Base-by-base conservation (phyloP, 208 protist species). In the Leishmania tropica region DNA sequence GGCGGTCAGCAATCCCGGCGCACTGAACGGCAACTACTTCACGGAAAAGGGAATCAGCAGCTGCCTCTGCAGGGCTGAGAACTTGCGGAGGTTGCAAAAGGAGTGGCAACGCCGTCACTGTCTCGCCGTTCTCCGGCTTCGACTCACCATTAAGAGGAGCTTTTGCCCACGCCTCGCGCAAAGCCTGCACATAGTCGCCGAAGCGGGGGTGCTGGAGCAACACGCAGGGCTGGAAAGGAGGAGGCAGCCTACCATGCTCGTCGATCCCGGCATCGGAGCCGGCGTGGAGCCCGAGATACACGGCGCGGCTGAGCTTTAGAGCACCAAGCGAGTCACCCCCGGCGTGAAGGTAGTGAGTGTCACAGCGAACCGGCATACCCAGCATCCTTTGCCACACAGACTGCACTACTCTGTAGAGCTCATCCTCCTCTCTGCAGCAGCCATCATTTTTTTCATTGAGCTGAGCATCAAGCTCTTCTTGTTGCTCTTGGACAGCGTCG, bases 251-350 rank as follows among this genome's bases (percentile, higher is more conserved):
- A 24, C 91, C 91, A 74, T 83, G 78, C 64, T 78, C 76, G 60
- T 94, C 91, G 53, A 94, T 91, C 15, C 76, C 83, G n/a, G 56
- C 81, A 67, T 91, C 89, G 51, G 53, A 73, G 35, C 85, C 83
- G 53, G 75, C 80, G 48, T 85, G 45, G 53, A 94, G 67, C n/a
- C 40, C 40, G 28, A 93, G 77, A 81, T 86, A 92, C 40, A 94
- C 74, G 37, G 81, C 84, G 13, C 89, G 84, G 31, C 81, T 90
- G 24, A 93, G 72, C 83, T 92, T 91, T 58, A 94, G 75, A 19
- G 91, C 91, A 17, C 87, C 91, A 47, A 94, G 86, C 3, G 91
- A 94, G 87, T 94, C 91, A 28, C 91, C 91, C 28, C 91, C 91
- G 0, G 81, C 67, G 75, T 88, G 85, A 60, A 90, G 82, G 79